phyloP scores from a whole-genome alignment of 2,329 filamentous ascomycete genomes.

The Fulvia fulva region DNA sequence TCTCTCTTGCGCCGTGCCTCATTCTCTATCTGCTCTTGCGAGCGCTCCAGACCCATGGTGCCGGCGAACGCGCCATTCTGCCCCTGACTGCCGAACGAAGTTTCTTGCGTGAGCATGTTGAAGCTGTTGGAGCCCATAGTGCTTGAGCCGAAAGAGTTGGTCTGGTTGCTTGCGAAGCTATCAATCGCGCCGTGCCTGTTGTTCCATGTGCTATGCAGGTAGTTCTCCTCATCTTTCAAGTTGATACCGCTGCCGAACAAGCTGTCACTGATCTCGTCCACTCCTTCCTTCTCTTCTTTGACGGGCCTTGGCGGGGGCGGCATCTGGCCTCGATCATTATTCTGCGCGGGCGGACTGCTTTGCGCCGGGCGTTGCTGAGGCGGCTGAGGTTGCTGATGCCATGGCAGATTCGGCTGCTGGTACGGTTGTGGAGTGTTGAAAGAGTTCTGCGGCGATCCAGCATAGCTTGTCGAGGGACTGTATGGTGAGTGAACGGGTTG shows the following conservation, averaged over 20 bases:
- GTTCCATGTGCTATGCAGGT: conserved; percentile 65
- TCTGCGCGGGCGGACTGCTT: conserved; percentile 20
- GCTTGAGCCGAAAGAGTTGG: conserved; percentile 47
- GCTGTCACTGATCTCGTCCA: conserved; percentile 78
- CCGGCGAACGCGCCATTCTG: conserved; percentile 43
- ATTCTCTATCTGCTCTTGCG: conserved; percentile 64
- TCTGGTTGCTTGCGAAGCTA: conserved; percentile 33
- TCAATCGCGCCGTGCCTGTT: conserved; percentile 37
- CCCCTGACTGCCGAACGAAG: conserved; percentile 38
- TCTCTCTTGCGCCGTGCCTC: conserved; percentile 63
- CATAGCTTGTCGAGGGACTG: conserved; percentile 23
- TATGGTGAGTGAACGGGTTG: conserved; percentile 32
- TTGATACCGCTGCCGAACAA: conserved; percentile 82
- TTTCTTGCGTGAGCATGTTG: conserved; percentile 42
- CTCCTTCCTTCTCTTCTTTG: conserved; percentile 52
- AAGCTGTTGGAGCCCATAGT: conserved; percentile 39
- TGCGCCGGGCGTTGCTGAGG: conserved; percentile 19
- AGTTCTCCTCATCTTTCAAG: conserved; percentile 80
- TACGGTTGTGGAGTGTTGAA: conserved; percentile 34
- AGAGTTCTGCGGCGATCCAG: conserved; percentile 25
- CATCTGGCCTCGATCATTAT: conserved; percentile 42
- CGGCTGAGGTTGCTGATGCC: conserved; percentile 11
- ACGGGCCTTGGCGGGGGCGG: conserved; percentile 59
- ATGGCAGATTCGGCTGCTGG: conserved; percentile 17
- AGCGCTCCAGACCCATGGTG: conserved; percentile 45